Base-by-base conservation (phyloP, 768 basidiomycete species). In the Serendipita sp. region DNA sequence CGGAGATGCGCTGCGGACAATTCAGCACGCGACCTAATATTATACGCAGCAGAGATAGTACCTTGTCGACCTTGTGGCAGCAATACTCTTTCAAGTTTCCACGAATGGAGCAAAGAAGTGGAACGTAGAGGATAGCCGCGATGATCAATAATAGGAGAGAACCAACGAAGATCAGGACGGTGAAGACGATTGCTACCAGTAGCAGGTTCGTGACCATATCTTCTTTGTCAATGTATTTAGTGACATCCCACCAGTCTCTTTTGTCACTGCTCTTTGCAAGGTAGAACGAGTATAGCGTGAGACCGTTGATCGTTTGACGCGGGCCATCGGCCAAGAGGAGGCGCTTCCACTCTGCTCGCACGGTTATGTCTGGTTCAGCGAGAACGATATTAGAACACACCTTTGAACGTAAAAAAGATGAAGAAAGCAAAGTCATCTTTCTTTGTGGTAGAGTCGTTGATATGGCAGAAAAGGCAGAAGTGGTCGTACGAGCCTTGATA, bases 1-100 rank as follows among this genome's bases (percentile, higher is more conserved):
- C 89, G 65, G 86, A 82, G 69, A 98, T 97, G 68, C 95, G 92
- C 90, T 92, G 66, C 13, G 67, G 70, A 35, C 35, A 34, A 8
- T 47, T 13, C 13, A 54, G 5, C 8, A 35, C 67, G 38, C 58
- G 58, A n/a, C 11, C 15, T 32, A 70, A 67, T 24, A 24, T 24
- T 63, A 16, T 68, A 65, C n/a, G 65, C n/a, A 10, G 48, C 3
- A 18, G 56, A n/a, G 24, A 10, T 32, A 15, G 65, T 71, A 91
- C 89, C 83, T 97, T 97, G 78, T 99, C 95, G 60, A 97, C 92
- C 75, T 97, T 96, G 78, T 98, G 92, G 73, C 94, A 97, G 74
- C 90, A 91, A 76, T 96, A 97, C 80, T 99, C 95, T 86, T 99
- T 99, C 63, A 99, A 77, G 74, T 99, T 99, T 18, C 95, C 96